These are phyloP conservation scores for Periconia sp. DNA, from an alignment of 2,329 filamentous ascomycete species.

Conservation along the genomic window DNA sequence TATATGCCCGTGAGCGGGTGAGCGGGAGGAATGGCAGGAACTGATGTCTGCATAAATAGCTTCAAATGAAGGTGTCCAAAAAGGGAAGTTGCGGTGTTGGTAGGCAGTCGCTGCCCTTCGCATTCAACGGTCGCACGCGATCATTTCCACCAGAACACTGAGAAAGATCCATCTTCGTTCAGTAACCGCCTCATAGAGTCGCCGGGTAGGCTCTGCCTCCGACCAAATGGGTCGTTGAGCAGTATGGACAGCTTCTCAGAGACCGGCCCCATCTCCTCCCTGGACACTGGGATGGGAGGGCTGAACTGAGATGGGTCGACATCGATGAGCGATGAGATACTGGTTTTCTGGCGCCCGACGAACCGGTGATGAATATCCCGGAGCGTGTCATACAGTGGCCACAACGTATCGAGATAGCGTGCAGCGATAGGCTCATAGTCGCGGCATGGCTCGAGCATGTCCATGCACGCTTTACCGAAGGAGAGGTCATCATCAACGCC, in stretches of 20 bases:
- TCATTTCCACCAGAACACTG: constrained; percentile 45
- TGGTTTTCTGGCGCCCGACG: constrained; percentile 39
- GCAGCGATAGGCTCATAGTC: constrained; percentile 40
- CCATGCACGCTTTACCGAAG: constrained; percentile 43
- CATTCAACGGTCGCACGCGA: background rate
- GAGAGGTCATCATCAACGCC: constrained; percentile 39
- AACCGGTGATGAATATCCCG: constrained; percentile 39
- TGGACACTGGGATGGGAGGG: constrained; percentile 37
- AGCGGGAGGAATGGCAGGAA: no score
- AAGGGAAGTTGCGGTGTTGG: no score
- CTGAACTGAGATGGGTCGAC: constrained; percentile 29
- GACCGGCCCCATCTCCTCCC: constrained; percentile 42
- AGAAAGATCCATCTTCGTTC: constrained; percentile 39
- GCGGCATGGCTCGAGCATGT: constrained; percentile 41
- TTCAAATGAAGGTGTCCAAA: no score
- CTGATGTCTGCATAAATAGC: no score
- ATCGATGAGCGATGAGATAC: constrained; percentile 41
- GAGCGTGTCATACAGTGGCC: constrained; percentile 42
- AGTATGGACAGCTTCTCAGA: constrained; percentile 40
- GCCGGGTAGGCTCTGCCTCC: constrained; percentile 30
- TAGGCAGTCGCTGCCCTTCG: no score
- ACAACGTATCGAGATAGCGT: constrained; percentile 39
- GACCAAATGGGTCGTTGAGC: constrained; percentile 44
- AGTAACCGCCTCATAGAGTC: constrained; percentile 37
- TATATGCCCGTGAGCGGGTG: no score